Evolutionary conservation across 257 asterid species (phyloP).

Genomic region (Leonotis leonurus): DNA sequence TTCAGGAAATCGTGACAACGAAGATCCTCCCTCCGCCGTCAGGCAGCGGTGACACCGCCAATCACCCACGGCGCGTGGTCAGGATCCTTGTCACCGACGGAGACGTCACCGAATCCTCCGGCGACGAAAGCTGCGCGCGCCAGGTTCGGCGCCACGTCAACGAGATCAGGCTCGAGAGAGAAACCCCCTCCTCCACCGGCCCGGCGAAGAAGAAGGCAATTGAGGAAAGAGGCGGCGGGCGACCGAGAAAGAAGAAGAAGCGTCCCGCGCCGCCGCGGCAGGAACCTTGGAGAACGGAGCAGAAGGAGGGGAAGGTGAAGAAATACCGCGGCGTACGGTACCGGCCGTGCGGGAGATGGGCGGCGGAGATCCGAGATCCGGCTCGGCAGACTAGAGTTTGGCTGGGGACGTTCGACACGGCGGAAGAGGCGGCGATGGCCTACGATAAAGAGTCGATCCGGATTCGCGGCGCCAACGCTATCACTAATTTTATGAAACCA

Average conservation of each 20-base stretch:
- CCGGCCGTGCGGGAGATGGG: slow-evolving; percentile 83
- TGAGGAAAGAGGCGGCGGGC: no score
- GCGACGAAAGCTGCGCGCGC: slow-evolving; percentile 40
- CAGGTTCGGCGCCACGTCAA: no score
- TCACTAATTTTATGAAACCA: slow-evolving; percentile 55
- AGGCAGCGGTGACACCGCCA: background rate
- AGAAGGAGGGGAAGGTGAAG: slow-evolving; percentile 10
- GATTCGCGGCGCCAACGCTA: slow-evolving; percentile 48
- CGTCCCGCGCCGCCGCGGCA: background rate
- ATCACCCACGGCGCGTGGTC: slow-evolving; percentile 38
- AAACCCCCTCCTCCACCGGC: no score
- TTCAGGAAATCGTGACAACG: slow-evolving; percentile 29
- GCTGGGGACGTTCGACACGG: slow-evolving; percentile 68
- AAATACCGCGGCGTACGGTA: slow-evolving; percentile 64
- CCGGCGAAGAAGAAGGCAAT: no score
- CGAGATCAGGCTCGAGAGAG: slow-evolving; percentile 40
- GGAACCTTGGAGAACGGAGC: no score
- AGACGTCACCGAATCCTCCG: slow-evolving; percentile 70
- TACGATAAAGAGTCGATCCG: slow-evolving; percentile 57
- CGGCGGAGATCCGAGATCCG: slow-evolving; percentile 78
- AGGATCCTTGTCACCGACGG: slow-evolving; percentile 45
- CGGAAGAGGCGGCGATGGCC: slow-evolving; percentile 62
- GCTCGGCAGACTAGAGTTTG: slow-evolving; percentile 33
- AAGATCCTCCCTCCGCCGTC: slow-evolving; percentile 14
- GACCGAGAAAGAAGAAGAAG: slow-evolving; percentile 17